phyloP scores from a whole-genome alignment of 495 filamentous ascomycete species.

The Delitschia confertaspora region DNA sequence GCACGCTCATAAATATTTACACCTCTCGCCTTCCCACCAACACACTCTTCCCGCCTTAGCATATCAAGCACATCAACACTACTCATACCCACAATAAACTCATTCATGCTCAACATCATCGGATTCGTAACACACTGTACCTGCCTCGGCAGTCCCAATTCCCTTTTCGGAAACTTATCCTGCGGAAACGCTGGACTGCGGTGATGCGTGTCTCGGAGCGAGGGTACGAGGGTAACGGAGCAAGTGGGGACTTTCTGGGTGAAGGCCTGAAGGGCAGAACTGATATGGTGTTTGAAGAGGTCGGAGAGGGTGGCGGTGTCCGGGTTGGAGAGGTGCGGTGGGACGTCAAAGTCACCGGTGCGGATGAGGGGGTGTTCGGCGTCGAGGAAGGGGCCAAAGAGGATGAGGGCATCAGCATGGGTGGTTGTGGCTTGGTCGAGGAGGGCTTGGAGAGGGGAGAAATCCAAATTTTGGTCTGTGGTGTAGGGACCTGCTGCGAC shows the following conservation, averaged over 20 bases:
- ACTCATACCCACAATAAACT: constrained; percentile 67
- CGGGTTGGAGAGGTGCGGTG: constrained; percentile 55
- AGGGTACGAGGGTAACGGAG: constrained; percentile 75
- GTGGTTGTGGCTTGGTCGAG: constrained; percentile 66
- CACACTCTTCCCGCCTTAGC: constrained; percentile 66
- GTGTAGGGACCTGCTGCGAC: constrained; percentile 84
- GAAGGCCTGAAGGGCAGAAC: constrained; percentile 55
- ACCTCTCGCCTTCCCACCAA: constrained; percentile 46
- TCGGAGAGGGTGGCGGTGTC: constrained; percentile 71
- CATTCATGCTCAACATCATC: constrained; percentile 77
- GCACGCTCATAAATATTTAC: constrained; percentile 56
- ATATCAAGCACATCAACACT: constrained; percentile 77
- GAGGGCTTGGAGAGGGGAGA: constrained; percentile 73
- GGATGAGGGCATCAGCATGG: constrained; percentile 68
- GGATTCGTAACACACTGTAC: constrained; percentile 77
- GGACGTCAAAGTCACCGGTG: constrained; percentile 83
- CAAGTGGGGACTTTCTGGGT: constrained; percentile 60
- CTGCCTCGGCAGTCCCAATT: constrained; percentile 56
- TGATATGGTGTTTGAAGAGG: constrained; percentile 73
- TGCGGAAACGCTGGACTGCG: constrained; percentile 88
- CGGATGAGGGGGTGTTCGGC: constrained; percentile 82
- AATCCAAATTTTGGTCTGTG: constrained; percentile 79
- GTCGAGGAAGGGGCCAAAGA: constrained; percentile 84
- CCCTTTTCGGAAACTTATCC: constrained; percentile 61
- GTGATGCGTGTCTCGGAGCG: constrained; percentile 66